These are phyloP conservation scores for Phytophthora meadii DNA, from an alignment of 352 stramenopile species.

Conservation along the genomic window DNA sequence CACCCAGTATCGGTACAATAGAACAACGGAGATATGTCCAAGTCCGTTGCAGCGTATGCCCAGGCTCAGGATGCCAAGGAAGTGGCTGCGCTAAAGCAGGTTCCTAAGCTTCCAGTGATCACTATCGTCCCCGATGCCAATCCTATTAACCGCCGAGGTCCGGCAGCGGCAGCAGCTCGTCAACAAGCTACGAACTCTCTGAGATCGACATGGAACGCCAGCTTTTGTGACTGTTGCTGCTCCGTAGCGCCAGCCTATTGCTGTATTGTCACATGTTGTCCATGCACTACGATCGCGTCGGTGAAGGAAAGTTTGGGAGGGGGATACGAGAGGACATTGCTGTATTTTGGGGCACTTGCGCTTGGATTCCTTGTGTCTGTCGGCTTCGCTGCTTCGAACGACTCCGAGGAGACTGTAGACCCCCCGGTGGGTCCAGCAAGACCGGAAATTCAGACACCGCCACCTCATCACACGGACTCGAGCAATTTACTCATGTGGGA, in stretches of 20 bases:
- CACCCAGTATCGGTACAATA: conserved; percentile 16
- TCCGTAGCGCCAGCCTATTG: conserved; percentile 42
- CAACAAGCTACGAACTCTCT: conserved; percentile 16
- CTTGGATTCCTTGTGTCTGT: conserved; percentile 46
- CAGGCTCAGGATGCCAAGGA: conserved; percentile 3
- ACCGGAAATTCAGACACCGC: neutral
- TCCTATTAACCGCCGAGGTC: conserved; percentile 4
- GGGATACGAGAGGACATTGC: conserved; percentile 46
- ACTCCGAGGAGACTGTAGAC: conserved; percentile 4
- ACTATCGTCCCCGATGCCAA: conserved; percentile 29
- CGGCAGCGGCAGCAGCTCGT: conserved; percentile 5
- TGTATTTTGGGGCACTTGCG: conserved; percentile 52
- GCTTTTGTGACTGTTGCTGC: conserved; percentile 41
- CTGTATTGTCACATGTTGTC: conserved; percentile 47
- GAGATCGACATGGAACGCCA: conserved; percentile 26
- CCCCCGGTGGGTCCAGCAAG: neutral
- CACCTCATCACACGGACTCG: neutral
- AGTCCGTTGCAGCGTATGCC: conserved; percentile 8
- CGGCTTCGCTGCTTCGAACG: conserved; percentile 34
- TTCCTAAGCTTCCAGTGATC: conserved; percentile 24
- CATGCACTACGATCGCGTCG: conserved; percentile 50
- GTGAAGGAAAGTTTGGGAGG: conserved; percentile 46
- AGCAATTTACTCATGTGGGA: conserved; percentile 20
- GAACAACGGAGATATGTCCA: conserved; percentile 22
- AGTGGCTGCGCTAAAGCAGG: conserved; percentile 11